Evolutionary conservation across 2,329 filamentous ascomycete species (phyloP).

Genomic region (Cercospora nicotianae): DNA sequence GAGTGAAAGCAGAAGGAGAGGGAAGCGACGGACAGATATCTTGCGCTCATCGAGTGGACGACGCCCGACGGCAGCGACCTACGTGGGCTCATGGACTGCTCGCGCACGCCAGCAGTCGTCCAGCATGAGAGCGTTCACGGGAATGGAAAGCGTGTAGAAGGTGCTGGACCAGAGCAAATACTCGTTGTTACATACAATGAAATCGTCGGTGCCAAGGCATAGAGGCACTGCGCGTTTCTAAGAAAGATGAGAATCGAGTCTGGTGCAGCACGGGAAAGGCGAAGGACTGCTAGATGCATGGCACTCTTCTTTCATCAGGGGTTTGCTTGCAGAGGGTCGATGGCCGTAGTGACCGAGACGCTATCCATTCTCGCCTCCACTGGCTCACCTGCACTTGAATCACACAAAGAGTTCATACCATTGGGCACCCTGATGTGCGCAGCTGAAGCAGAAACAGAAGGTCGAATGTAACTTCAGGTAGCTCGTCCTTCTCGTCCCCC

Average conservation of each 20-base stretch:
- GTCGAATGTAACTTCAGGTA: neutral
- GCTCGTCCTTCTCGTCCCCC: neutral
- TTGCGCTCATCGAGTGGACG: neutral
- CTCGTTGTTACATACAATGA: neutral
- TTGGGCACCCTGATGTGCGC: neutral
- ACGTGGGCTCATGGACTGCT: neutral
- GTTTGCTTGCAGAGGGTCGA: neutral
- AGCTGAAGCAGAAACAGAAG: neutral
- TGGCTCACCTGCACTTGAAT: neutral
- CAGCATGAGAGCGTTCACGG: neutral
- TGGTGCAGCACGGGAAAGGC: neutral
- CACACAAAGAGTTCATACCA: neutral
- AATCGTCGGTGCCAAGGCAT: neutral
- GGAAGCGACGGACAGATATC: neutral
- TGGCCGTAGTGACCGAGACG: neutral
- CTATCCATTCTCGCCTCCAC: neutral
- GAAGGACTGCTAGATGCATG: neutral
- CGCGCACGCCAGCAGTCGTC: neutral
- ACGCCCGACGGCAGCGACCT: neutral
- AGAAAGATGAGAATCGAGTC: neutral
- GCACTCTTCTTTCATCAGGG: neutral
- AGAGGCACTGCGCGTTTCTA: neutral
- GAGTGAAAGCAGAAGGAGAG: neutral
- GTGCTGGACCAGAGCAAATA: neutral
- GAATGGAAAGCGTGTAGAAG: neutral